Percentiles rank a stretch among this genome's conserved stretches.
phyloP scores from a whole-genome alignment of 2,329 filamentous ascomycete species.

The Bipolaris zeicola region DNA sequence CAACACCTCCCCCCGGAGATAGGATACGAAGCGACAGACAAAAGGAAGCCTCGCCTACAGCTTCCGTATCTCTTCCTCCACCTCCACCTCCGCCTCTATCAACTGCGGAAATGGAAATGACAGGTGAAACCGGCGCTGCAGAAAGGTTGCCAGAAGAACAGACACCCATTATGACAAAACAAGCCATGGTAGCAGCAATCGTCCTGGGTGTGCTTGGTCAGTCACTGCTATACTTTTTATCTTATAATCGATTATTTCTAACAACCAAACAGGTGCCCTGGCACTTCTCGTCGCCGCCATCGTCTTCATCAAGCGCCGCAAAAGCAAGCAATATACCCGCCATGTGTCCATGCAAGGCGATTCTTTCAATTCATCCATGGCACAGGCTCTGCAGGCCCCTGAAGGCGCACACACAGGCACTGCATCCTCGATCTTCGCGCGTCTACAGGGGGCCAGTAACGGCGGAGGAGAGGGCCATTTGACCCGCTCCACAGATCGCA shows the following conservation, averaged over 20 bases:
- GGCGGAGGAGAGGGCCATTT: constrained; percentile 20
- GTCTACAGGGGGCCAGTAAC: constrained; percentile 3
- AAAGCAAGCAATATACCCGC: constrained; percentile 20
- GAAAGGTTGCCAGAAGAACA: constrained; percentile 6
- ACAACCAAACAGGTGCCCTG: constrained; percentile 30
- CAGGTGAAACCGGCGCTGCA: background rate
- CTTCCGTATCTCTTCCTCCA: background rate
- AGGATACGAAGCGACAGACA: constrained; percentile 2
- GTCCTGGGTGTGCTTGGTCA: constrained; percentile 40
- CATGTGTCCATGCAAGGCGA: constrained; percentile 30
- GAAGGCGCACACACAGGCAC: constrained; percentile 29
- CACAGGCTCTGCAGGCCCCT: constrained; percentile 24
- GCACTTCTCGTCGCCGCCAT: constrained; percentile 31
- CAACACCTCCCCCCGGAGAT: constrained; percentile 2
- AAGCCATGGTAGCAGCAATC: constrained; percentile 40
- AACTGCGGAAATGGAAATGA: background rate
- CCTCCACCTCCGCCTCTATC: background rate
- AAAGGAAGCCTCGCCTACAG: background rate
- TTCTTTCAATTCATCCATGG: constrained; percentile 35
- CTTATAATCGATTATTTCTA: background rate
- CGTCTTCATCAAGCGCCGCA: constrained; percentile 34
- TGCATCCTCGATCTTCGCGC: constrained; percentile 17
- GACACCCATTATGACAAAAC: constrained; percentile 32
- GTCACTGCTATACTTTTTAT: background rate
- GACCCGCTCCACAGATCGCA: constrained; percentile 32